phyloP scores from a whole-genome alignment of 768 basidiomycete species.

The Mycena vitilis region DNA sequence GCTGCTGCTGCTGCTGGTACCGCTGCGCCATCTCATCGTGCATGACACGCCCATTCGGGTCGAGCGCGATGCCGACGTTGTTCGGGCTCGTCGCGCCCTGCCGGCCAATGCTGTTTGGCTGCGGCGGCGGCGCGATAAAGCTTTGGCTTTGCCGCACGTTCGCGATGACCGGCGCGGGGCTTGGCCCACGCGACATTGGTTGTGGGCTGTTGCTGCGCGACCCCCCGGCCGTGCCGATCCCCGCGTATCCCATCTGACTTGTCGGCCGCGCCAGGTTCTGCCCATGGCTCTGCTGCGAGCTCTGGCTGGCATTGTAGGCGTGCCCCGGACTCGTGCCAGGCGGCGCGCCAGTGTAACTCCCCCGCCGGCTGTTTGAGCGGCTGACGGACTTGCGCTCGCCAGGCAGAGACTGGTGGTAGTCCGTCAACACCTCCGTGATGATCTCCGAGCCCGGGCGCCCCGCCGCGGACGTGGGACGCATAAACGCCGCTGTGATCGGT shows the following conservation, averaged over 20 bases:
- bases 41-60: slow-evolving; percentile 82
- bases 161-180: slow-evolving; percentile 57
- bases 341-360: slow-evolving; percentile 50
- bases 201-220: slow-evolving; percentile 73
- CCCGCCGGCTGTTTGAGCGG: slow-evolving; percentile 61
- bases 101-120: slow-evolving; percentile 43
- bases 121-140: slow-evolving; percentile 54
- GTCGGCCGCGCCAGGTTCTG: slow-evolving; percentile 62
- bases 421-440: slow-evolving; percentile 77
- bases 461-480: slow-evolving; percentile 67
- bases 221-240: slow-evolving; percentile 75
- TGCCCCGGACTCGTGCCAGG: slow-evolving; percentile 36
- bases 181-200: slow-evolving; percentile 66
- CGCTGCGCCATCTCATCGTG: slow-evolving; percentile 82
- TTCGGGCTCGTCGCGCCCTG: slow-evolving; percentile 78
- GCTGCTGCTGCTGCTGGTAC: slow-evolving; percentile 54
- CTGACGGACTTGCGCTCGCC: slow-evolving; percentile 80
- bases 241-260: slow-evolving; percentile 75
- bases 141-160: slow-evolving; percentile 42
- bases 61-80: slow-evolving; percentile 84
- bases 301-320: slow-evolving; percentile 42
- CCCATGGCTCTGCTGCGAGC: slow-evolving; percentile 40
- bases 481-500: slow-evolving; percentile 70
- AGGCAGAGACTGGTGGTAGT: slow-evolving; percentile 89
- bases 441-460: slow-evolving; percentile 60